A percentile compares a stretch with the other conserved stretches of the same genome.
phyloP scores from a whole-genome alignment of 2,329 filamentous ascomycete species.

The Aspergillus uvarum region DNA sequence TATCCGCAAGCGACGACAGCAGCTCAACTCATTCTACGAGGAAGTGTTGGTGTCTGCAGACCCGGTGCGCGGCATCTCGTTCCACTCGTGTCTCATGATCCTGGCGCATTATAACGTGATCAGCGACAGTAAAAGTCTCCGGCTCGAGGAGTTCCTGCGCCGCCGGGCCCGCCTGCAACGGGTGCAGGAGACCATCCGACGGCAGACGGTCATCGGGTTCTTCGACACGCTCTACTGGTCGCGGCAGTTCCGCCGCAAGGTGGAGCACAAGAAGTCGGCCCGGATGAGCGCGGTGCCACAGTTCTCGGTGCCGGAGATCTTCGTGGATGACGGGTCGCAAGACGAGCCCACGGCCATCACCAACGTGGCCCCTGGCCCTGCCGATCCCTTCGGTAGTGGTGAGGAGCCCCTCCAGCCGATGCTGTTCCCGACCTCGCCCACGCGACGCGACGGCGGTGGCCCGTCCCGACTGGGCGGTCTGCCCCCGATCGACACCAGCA shows the following conservation, averaged over 20 bases:
- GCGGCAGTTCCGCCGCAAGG: slow-evolving; percentile 72
- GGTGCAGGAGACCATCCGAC: slow-evolving; percentile 89
- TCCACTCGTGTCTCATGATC: slow-evolving; percentile 90
- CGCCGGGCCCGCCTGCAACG: slow-evolving; percentile 86
- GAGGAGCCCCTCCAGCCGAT: slow-evolving; percentile 25
- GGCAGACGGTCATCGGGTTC: slow-evolving; percentile 88
- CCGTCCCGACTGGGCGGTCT: slow-evolving; percentile 37
- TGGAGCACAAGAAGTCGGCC: slow-evolving; percentile 69
- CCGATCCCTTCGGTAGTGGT: neutral
- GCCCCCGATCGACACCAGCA: slow-evolving; percentile 49
- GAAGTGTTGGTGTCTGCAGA: slow-evolving; percentile 94
- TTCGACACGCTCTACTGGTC: slow-evolving; percentile 92
- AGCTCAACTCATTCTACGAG: slow-evolving; percentile 94
- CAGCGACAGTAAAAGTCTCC: slow-evolving; percentile 92
- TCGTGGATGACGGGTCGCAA: slow-evolving; percentile 70
- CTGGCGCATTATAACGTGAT: slow-evolving; percentile 98
- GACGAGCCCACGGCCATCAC: slow-evolving; percentile 40
- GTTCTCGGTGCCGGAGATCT: slow-evolving; percentile 83
- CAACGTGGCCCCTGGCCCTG: slow-evolving; percentile 15
- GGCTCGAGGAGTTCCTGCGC: slow-evolving; percentile 89
- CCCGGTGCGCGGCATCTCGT: slow-evolving; percentile 83
- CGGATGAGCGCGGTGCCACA: slow-evolving; percentile 77
- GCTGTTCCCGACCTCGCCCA: slow-evolving; percentile 34
- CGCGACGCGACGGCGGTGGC: slow-evolving; percentile 23
- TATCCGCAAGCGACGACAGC: slow-evolving; percentile 71